Conservation (phyloP, 768 basidiomycete species). For the Pleurotus tuber-regium region DNA sequence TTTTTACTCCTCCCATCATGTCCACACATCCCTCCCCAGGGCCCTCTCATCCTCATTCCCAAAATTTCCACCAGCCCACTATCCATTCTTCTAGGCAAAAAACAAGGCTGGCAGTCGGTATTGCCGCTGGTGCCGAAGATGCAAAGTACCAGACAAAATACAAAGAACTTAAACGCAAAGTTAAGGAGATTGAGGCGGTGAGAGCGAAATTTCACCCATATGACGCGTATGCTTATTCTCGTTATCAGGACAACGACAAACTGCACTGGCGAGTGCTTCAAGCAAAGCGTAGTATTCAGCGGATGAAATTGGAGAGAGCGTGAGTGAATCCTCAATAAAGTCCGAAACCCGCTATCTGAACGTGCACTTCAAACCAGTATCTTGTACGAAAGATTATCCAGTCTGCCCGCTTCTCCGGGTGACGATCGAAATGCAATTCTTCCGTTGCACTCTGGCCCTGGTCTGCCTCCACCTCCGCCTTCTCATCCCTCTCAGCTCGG, state of each 20-base stretch:
- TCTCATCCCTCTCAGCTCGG: slow-evolving; percentile 26
- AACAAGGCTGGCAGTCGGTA: slow-evolving; percentile 52
- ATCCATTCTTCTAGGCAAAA: slow-evolving; percentile 37
- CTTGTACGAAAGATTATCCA: slow-evolving; percentile 74
- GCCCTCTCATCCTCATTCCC: slow-evolving; percentile 39
- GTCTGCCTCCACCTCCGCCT: slow-evolving; percentile 30
- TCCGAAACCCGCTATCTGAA: slow-evolving; percentile 18
- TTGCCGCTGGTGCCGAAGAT: slow-evolving; percentile 80
- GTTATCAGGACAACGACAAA: slow-evolving; percentile 80
- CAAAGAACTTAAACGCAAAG: slow-evolving; percentile 84
- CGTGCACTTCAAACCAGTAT: slow-evolving; percentile 38
- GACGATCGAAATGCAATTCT: slow-evolving; percentile 37
- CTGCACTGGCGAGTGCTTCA: slow-evolving; percentile 77
- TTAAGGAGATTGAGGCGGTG: slow-evolving; percentile 82
- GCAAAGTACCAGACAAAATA: slow-evolving; percentile 87
- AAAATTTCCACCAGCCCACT: slow-evolving; percentile 23
- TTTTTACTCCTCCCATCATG: slow-evolving; percentile 48
- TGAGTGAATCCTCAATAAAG: slow-evolving; percentile 39
- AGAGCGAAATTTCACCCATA: slow-evolving; percentile 28
- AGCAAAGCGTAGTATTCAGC: slow-evolving; percentile 79
- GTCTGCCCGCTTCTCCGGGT: slow-evolving; percentile 53
- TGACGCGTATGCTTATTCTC: slow-evolving; percentile 16
- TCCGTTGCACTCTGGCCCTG: slow-evolving; percentile 30
- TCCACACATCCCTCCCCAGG: slow-evolving; percentile 61
- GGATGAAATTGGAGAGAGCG: slow-evolving; percentile 88